Evolutionary conservation across 2,329 filamentous ascomycete species (phyloP), one percentile per base, ranked within the genome.

Genomic region (Aspergillus ibericus): DNA sequence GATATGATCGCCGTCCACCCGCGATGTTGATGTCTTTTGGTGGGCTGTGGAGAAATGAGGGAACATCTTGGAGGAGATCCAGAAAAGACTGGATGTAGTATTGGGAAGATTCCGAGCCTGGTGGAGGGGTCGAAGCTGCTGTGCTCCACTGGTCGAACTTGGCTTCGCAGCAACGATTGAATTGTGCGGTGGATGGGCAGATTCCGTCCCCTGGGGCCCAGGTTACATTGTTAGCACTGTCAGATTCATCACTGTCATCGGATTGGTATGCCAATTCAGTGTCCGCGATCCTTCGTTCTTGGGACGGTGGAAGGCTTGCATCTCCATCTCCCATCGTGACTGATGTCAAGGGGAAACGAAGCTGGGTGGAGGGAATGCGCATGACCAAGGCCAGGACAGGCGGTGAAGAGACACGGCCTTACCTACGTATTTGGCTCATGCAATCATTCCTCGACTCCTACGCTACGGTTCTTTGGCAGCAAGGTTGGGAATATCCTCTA

Each of bases 41-140:
- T 2, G 35, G 49, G 12, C 12, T 3, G 29, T 50, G 25, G 35
- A 53, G 47, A 32, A 59, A 54, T 2, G 34, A 48, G 42, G 62
- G 62, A n/a, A 66, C 51, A 47, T 61, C 34, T 22, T 58, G 29
- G n/a, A 63, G 48, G 2, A 64, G 47, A 20, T 53, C n/a, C 4
- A 66, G 32, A 40, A 64, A 63, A 32, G 47, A 40, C 8, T 44
- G 13, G 25, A 58, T 54, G 36, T 55, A 49, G 35, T 40, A 27
- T 1, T 13, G 8, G 6, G 38, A 34, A 10, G 35, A 53, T 10
- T 20, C 12, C 3, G 6, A 20, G 8, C 29, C 27, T 25, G 13
- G 27, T 1, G 29, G 18, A n/a, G 15, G 12, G 3, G 29, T 52
- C 18, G 34, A 16, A 10, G 47, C 35, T 15, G 53, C 36, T 13